Evolutionary conservation across 1,284 basidiomycete genomes (phyloP), one percentile per base, ranked within the genome.

Genomic region (Irpex sp.): DNA sequence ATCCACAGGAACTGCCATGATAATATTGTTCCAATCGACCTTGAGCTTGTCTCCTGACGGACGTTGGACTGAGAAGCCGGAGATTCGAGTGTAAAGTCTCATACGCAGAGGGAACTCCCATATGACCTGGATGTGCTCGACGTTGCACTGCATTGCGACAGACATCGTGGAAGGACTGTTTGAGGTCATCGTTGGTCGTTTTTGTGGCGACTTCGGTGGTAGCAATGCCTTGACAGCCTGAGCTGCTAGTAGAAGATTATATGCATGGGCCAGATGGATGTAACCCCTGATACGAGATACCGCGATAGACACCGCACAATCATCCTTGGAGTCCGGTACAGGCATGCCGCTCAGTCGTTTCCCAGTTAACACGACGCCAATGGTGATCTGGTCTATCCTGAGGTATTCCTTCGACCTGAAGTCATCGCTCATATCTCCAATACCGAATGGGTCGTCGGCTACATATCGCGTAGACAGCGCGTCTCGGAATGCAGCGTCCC

Each of bases 171-270:
- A 62, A 3, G 67, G 66, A 11, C 67, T 66, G 21, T 56, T 43
- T 11, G 46, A 37, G 15, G 57, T 43, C 21, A 17, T 47, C 9
- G 4, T 39, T 1, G 19, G 60, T n/a, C 19, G 8, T 11, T 26
- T 55, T 6, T 51, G 49, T 3, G 31, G 31, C 33, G 56, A 26
- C 11, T 59, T 57, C 5, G 61, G 64, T 31, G 79, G 78, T 11
- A 67, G 33, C 39, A 90, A 75, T 2, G 74, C 75, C 65, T 77
- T 81, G 47, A 91, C 59, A 0, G 85, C 84, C 43, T 85, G 79
- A 2, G 83, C 65, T 8, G 90, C 90, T 56, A 95, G 79, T 49
- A 97, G 80, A 8, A 81, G 68, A 69, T 88, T 89, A 71, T 95
- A 96, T 17, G 90, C 77, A 72, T 93, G 88, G 11, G 87, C 83